Conservation (phyloP, 345 rosid species). For the Murraya koenigii region DNA sequence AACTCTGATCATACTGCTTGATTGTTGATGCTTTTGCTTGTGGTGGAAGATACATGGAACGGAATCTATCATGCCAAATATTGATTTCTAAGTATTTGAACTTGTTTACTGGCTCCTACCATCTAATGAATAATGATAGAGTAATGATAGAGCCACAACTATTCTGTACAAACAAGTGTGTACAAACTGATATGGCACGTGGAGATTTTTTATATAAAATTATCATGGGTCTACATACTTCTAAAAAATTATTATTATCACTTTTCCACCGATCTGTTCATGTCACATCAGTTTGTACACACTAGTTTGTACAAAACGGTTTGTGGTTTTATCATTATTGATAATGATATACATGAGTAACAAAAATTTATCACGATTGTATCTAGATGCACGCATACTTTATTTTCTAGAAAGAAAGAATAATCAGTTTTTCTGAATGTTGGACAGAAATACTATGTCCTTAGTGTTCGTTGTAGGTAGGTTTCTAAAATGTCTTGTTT, state of each 20-base stretch:
- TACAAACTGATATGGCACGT: no score
- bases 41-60: background rate
- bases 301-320: no score
- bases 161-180: no score
- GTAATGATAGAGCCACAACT: no score
- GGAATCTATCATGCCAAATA: background rate
- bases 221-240: no score
- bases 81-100: background rate
- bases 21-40: background rate
- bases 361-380: background rate
- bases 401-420: background rate
- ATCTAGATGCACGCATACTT: background rate
- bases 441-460: background rate
- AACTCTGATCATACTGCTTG: background rate
- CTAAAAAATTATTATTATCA: no score
- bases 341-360: background rate
- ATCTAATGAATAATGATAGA: background rate
- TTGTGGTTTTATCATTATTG: no score
- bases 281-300: no score
- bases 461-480: background rate
- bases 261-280: no score
- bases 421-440: background rate
- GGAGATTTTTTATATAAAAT: no score
- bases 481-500: background rate
- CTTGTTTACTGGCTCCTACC: background rate